Percentiles rank a stretch among this genome's conserved stretches.
These are phyloP conservation scores for Novakomyces olei DNA, from an alignment of 805 yeast species.

Conservation along the genomic window DNA sequence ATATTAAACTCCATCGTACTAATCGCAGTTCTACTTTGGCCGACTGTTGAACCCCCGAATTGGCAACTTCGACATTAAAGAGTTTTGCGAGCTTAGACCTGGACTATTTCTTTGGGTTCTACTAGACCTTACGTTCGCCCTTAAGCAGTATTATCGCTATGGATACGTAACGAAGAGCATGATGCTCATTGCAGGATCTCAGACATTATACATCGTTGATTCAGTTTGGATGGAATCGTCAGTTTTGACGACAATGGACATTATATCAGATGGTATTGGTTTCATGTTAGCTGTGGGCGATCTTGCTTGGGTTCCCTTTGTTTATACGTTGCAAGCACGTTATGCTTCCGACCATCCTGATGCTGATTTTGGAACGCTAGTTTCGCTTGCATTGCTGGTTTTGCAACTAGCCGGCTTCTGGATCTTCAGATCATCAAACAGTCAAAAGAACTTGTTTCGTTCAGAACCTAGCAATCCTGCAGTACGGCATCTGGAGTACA, in stretches of 20 bases:
- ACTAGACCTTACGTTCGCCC: constrained; percentile 51
- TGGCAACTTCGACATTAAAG: constrained; percentile 66
- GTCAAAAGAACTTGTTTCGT: constrained; percentile 66
- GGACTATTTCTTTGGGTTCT: constrained; percentile 75
- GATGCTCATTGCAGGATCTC: constrained; percentile 42
- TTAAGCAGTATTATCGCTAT: constrained; percentile 40
- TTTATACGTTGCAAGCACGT: constrained; percentile 70
- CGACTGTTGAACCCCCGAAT: constrained; percentile 85
- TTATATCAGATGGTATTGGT: constrained; percentile 91
- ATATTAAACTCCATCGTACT: too few species aligned
- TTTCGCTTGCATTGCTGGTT: constrained; percentile 20
- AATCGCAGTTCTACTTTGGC: constrained; percentile 95
- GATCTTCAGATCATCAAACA: constrained; percentile 66
- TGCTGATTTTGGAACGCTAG: constrained; percentile 28
- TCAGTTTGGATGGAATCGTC: constrained; percentile 87
- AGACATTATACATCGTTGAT: constrained; percentile 67
- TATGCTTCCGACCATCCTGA: constrained; percentile 47
- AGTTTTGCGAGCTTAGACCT: constrained; percentile 85
- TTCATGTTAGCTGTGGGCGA: constrained; percentile 93
- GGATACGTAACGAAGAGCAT: constrained; percentile 53
- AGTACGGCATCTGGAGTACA: constrained; percentile 33
- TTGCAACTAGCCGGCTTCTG: constrained; percentile 45
- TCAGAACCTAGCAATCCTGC: constrained; percentile 37
- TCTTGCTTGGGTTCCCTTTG: constrained; percentile 74
- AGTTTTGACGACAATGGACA: constrained; percentile 79